Evolutionary conservation across 2,329 filamentous ascomycete genomes (phyloP), one percentile per base, ranked within the genome.

Genomic region (Cadophora malorum): DNA sequence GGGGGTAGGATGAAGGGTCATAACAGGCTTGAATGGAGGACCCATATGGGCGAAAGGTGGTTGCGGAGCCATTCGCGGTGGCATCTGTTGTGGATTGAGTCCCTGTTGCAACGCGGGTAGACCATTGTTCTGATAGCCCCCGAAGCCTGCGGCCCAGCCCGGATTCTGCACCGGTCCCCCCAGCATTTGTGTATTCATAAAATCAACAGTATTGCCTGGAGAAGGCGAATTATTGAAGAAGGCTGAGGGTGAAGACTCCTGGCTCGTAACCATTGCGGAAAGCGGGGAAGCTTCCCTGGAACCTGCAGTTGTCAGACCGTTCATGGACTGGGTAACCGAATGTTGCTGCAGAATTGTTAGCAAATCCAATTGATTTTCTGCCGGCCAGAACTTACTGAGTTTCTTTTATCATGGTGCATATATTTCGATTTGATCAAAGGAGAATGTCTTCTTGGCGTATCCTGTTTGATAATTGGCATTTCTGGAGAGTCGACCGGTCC

Each of bases 1-100:
- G 5, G 90, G 90, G 3, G 88, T 91, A 5, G 89, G 88, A 70
- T 90, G 84, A 53, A 92, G 87, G 14, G 84, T 86, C 49, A 92
- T 78, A 62, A 79, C 74, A 25, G 82, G 81, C 45, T 80, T 78
- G 59, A 76, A 73, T 45, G 67, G 69, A 49, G 60, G 68, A 12
- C 69, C 69, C 67, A 74, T 70, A 10, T 69, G 71, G 31, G 74
- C 73, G 65, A 74, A 72, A n/a, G 60, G 61, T 63, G 68, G 72
- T 6, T 68, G 62, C 53, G 67, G 71, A 21, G 67, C 63, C 69
- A 74, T 74, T n/a, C 35, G 56, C 61, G 66, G 65, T 47, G 68
- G 68, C 50, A 75, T 69, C 5, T 67, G 63, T 19, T 69, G 68
- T 14, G 66, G 66, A 47, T 69, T 70, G 25, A 71, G 53, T 12